Percentiles rank a stretch among this genome's conserved stretches.
Conservation (phyloP, 345 rosid species). For the Syzygium jambos region DNA sequence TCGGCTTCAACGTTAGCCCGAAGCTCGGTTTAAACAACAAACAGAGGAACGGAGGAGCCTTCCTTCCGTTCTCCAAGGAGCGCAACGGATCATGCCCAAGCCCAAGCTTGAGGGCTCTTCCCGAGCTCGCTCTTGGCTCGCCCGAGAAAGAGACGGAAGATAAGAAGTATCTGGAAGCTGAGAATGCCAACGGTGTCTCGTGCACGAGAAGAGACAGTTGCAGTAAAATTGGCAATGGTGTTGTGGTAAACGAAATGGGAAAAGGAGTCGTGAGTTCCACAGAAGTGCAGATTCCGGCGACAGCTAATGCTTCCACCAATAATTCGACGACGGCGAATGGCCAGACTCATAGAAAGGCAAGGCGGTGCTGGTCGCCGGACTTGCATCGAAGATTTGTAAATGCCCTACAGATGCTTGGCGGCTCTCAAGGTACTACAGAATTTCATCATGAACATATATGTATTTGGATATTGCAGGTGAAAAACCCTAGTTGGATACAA, state of each 20-base stretch:
- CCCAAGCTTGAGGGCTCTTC: constrained; percentile 29
- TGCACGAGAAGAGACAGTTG: constrained; percentile 26
- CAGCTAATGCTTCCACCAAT: constrained; percentile 7
- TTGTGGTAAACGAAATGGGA: constrained; percentile 17
- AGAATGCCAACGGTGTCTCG: constrained; percentile 15
- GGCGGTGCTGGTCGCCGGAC: constrained; percentile 99
- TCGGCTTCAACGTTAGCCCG: constrained; percentile 45
- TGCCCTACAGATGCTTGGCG: constrained; percentile 98
- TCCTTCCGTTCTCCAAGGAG: constrained; percentile 87
- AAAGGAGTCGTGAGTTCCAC: constrained; percentile 17
- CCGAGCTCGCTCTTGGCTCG: constrained; percentile 61
- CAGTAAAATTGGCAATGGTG: constrained; percentile 9
- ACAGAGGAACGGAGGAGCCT: constrained; percentile 81
- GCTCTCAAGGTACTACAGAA: constrained; percentile 85
- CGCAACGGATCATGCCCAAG: constrained; percentile 22
- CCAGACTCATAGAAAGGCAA: constrained; percentile 80
- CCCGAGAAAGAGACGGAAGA: constrained; percentile 38
- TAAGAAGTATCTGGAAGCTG: constrained; percentile 26
- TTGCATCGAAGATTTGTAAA: constrained; percentile 90
- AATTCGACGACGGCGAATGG: neutral
- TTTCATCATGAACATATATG: neutral
- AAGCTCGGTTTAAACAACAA: constrained; percentile 52
- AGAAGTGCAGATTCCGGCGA: constrained; percentile 23
- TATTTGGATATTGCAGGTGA: neutral
- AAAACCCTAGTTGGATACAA: neutral